A percentile compares a stretch with the other conserved stretches of the same genome.
phyloP scores from a whole-genome alignment of 1,139 yeast species.

The Yamadazyma pseudoaaseri region DNA sequence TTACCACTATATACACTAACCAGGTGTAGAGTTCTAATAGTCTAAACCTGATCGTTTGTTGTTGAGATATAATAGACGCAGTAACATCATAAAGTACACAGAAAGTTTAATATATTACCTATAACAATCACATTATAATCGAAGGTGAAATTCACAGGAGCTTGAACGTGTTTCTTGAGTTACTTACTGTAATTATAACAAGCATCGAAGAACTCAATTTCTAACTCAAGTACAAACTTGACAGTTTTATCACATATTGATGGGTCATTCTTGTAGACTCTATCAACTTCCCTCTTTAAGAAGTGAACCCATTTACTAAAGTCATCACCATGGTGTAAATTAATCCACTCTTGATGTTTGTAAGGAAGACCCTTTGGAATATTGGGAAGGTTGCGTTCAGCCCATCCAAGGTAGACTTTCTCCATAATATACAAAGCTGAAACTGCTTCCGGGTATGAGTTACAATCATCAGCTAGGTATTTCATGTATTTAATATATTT shows the following conservation, averaged over 20 bases:
- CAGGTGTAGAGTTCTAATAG: no score
- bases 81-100: no score
- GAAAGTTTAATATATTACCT: no score
- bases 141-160: no score
- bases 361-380: slow-evolving; percentile 33
- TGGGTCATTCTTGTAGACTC: slow-evolving; percentile 23
- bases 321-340: slow-evolving; percentile 46
- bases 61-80: no score
- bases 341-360: slow-evolving; percentile 52
- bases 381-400: slow-evolving; percentile 27
- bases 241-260: slow-evolving; percentile 31
- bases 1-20: no score
- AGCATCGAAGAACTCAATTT: slow-evolving; percentile 45
- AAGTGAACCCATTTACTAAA: slow-evolving; percentile 49
- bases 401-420: slow-evolving; percentile 53
- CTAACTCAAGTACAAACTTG: slow-evolving; percentile 34
- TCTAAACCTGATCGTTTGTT: no score
- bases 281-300: slow-evolving; percentile 41
- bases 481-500: slow-evolving; percentile 35
- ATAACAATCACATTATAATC: no score
- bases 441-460: slow-evolving; percentile 42
- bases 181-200: slow-evolving; percentile 33
- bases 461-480: slow-evolving; percentile 24
- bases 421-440: slow-evolving; percentile 50
- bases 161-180: no score